phyloP scores from a whole-genome alignment of 495 filamentous ascomycete genomes.

The Lasiosphaeris hirsuta region DNA sequence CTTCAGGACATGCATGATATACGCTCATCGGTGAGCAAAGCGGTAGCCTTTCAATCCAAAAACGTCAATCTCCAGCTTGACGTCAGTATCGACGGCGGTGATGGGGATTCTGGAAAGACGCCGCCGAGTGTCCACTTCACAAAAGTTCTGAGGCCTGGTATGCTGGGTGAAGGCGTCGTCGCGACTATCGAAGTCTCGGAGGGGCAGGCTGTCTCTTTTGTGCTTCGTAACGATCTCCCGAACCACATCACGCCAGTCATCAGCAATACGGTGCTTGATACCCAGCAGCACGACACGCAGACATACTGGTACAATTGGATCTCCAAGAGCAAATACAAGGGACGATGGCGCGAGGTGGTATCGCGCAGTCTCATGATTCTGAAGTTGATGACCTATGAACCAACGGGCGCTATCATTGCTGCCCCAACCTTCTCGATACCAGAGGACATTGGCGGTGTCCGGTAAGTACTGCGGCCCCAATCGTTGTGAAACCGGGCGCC shows the following conservation, averaged over 20 bases:
- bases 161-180: conserved; percentile 58
- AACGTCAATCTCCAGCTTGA: conserved; percentile 59
- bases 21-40: conserved; percentile 48
- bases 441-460: conserved; percentile 64
- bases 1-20: conserved; percentile 32
- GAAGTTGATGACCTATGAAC: conserved; percentile 66
- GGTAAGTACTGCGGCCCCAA: conserved; percentile 27
- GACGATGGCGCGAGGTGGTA: conserved; percentile 67
- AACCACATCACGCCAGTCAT: conserved; percentile 52
- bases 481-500: neutral
- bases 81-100: conserved; percentile 57
- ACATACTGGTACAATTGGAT: conserved; percentile 70
- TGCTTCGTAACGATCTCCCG: conserved; percentile 55
- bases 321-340: conserved; percentile 63
- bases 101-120: conserved; percentile 39
- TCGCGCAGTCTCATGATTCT: conserved; percentile 64
- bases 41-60: conserved; percentile 57
- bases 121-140: conserved; percentile 50
- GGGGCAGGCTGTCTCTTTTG: conserved; percentile 64
- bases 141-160: conserved; percentile 47
- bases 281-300: conserved; percentile 62
- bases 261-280: conserved; percentile 50
- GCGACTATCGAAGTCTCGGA: conserved; percentile 55
- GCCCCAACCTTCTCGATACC: conserved; percentile 61
- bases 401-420: conserved; percentile 49